A percentile compares a stretch with the other conserved stretches of the same genome.
Conservation (phyloP, 257 asterid genomes). For the Scutellaria barbata region DNA sequence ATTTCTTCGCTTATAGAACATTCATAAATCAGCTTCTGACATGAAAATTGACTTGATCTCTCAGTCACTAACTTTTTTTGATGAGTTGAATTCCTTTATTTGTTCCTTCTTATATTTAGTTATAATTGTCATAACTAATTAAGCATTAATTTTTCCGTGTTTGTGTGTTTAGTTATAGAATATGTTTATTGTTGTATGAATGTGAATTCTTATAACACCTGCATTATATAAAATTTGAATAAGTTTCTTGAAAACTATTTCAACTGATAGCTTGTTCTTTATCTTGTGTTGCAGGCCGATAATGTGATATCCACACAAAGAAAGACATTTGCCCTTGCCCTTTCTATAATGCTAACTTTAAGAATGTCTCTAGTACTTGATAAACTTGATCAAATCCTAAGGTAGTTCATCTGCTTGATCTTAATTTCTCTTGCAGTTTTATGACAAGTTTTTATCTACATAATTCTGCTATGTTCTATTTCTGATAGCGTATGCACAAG, state of each 20-base stretch:
- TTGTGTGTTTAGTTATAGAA: background rate
- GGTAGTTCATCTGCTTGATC: conserved; percentile 53
- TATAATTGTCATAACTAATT: background rate
- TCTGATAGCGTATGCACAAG: conserved; percentile 77
- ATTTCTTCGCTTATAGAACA: background rate
- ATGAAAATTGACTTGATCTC: conserved; percentile 23
- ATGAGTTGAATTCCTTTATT: conserved; percentile 3
- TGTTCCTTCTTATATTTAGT: conserved; percentile 1
- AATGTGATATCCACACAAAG: conserved; percentile 67
- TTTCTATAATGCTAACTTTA: conserved; percentile 78
- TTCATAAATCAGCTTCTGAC: conserved; percentile 20
- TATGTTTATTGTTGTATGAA: background rate
- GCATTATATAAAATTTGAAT: conserved; percentile 11
- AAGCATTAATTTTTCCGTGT: background rate
- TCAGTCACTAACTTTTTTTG: background rate
- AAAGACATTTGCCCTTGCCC: conserved; percentile 82
- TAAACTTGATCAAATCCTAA: conserved; percentile 87
- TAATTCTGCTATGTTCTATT: conserved; percentile 32
- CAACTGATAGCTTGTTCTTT: conserved; percentile 10
- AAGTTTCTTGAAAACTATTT: conserved; percentile 4
- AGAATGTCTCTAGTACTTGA: conserved; percentile 94
- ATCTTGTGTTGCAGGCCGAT: conserved; percentile 64
- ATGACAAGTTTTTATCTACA: conserved; percentile 21
- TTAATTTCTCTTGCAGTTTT: conserved; percentile 26
- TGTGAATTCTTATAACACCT: background rate